Conservation (phyloP, 2,329 filamentous ascomycete genomes). For the Acrocalymma vagum region DNA sequence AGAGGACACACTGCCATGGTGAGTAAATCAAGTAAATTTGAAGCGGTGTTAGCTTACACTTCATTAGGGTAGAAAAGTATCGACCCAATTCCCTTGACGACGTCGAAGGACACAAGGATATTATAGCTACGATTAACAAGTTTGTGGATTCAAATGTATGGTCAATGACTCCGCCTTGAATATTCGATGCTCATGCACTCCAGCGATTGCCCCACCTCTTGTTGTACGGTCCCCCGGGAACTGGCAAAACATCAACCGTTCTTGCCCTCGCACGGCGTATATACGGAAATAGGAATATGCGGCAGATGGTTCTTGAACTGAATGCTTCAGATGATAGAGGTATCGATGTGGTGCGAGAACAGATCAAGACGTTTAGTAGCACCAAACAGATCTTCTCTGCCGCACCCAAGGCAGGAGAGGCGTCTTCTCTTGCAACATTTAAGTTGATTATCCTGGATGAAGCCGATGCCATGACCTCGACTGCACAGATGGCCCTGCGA, state of each 20-base stretch:
- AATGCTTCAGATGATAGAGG: conserved; percentile 97
- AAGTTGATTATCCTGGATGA: conserved; percentile 98
- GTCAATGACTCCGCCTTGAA: not conserved
- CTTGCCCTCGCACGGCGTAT: conserved; percentile 91
- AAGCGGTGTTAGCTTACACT: conserved; percentile 4
- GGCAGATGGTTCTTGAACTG: conserved; percentile 97
- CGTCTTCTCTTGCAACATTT: conserved; percentile 72
- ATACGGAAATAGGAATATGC: conserved; percentile 90
- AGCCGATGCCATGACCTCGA: conserved; percentile 99
- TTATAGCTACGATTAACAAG: conserved; percentile 96
- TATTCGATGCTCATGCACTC: conserved; percentile 13
- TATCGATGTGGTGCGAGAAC: conserved; percentile 93
- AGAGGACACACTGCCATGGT: conserved; percentile 95
- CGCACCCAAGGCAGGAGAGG: conserved; percentile 57
- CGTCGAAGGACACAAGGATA: conserved; percentile 96
- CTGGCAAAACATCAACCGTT: conserved; percentile 96
- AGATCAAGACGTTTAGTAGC: conserved; percentile 99
- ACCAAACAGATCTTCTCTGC: conserved; percentile 97
- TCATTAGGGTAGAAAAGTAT: conserved; percentile 90
- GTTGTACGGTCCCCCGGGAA: conserved; percentile 95
- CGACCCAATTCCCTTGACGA: conserved; percentile 87
- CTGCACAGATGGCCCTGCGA: conserved; percentile 95
- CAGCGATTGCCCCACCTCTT: conserved; percentile 90
- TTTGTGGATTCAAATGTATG: conserved; percentile 89
- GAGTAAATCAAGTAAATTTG: conserved; percentile 17